A percentile compares a stretch with the other conserved stretches of the same genome.
phyloP scores from a whole-genome alignment of 139 green algal genomes.

The Marvania coccoides region DNA sequence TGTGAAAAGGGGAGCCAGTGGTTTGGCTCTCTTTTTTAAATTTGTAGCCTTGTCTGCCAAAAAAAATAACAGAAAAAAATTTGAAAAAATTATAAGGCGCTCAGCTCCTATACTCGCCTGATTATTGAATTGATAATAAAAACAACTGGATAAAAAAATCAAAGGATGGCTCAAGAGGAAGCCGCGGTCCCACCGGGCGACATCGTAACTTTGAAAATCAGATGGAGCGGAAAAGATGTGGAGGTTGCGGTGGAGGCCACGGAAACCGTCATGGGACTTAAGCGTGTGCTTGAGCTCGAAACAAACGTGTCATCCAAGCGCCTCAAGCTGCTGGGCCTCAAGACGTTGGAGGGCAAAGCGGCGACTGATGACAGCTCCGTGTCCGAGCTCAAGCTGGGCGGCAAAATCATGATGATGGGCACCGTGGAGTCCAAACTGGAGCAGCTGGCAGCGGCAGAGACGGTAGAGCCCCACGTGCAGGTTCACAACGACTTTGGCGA shows the following conservation, averaged over 20 bases:
- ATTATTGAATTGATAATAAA: too few relatives aligned
- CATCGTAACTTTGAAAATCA: constrained; percentile 26
- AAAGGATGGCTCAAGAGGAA: too few relatives aligned
- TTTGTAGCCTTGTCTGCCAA: too few relatives aligned
- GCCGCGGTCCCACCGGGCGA: too few relatives aligned
- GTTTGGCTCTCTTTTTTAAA: too few relatives aligned
- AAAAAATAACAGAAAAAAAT: too few relatives aligned
- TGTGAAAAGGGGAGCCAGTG: too few relatives aligned
- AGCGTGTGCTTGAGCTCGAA: constrained; percentile 44
- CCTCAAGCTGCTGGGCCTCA: constrained; percentile 79
- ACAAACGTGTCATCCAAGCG: constrained; percentile 52
- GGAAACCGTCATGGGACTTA: constrained; percentile 51
- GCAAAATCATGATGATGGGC: constrained; percentile 79
- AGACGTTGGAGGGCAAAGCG: constrained; percentile 47
- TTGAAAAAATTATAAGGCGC: too few relatives aligned
- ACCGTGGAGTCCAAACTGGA: constrained; percentile 55
- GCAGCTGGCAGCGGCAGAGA: constrained; percentile 27
- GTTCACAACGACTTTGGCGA: constrained; percentile 73
- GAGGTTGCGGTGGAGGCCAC: constrained; percentile 6
- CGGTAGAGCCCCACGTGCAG: constrained; percentile 66
- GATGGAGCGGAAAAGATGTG: constrained; percentile 47
- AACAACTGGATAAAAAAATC: too few relatives aligned
- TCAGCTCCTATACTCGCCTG: too few relatives aligned
- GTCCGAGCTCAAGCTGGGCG: constrained; percentile 52
- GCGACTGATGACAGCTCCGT: constrained; percentile 39